Evolutionary conservation across 2,329 filamentous ascomycete genomes (phyloP).

Genomic region (Calonectria crousiana): DNA sequence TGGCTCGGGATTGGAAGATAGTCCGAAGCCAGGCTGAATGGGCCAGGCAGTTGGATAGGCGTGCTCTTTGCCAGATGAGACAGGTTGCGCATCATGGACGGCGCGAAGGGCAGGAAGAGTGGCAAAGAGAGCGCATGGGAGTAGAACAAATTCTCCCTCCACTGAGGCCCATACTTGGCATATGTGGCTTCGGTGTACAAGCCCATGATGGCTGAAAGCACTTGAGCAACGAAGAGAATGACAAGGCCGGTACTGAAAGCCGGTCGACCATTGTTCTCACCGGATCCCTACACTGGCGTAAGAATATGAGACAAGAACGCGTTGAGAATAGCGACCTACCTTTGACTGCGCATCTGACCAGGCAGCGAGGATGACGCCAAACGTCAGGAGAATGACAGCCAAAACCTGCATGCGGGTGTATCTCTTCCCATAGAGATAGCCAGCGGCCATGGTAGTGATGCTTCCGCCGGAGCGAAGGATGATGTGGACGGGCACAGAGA

Average conservation of each 20-base stretch:
- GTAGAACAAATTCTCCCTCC: conserved; percentile 97
- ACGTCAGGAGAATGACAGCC: conserved; percentile 84
- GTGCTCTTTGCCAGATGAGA: conserved; percentile 71
- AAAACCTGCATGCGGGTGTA: conserved; percentile 85
- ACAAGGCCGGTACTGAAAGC: conserved; percentile 74
- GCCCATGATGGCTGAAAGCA: conserved; percentile 93
- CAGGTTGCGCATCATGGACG: conserved; percentile 74
- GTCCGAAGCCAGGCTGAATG: conserved; percentile 29
- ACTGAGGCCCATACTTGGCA: conserved; percentile 85
- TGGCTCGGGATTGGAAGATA: conserved; percentile 70
- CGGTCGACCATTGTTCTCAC: conserved; percentile 39
- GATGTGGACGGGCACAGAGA: conserved; percentile 96
- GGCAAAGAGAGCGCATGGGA: conserved; percentile 82
- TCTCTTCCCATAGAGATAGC: conserved; percentile 85
- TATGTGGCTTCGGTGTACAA: conserved; percentile 95
- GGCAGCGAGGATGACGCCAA: conserved; percentile 88
- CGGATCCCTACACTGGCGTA: conserved; percentile 26
- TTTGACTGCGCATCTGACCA: conserved; percentile 91
- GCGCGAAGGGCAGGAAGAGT: conserved; percentile 79
- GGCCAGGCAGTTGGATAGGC: conserved; percentile 58
- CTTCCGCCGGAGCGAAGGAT: conserved; percentile 95
- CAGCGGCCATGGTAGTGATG: conserved; percentile 94
- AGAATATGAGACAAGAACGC: background rate
- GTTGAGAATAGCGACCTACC: conserved; percentile 59
- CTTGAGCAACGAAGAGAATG: conserved; percentile 88